Conservation (phyloP, 1,284 basidiomycete species). For the Anthracocystis walkeri region DNA sequence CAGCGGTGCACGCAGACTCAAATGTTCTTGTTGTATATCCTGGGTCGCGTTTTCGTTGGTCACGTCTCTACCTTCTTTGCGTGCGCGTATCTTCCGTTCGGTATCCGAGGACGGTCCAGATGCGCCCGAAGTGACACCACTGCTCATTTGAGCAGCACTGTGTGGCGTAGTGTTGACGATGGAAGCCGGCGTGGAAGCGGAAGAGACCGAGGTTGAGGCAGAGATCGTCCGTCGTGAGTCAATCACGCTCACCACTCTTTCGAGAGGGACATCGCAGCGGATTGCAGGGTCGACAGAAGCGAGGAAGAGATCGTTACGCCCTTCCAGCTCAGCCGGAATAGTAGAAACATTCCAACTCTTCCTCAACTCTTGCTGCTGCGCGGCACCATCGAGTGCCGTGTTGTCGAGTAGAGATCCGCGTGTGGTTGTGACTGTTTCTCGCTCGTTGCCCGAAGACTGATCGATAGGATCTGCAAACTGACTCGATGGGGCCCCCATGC, state of each 20-base stretch:
- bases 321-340: constrained; percentile 21
- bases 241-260: constrained; percentile 19
- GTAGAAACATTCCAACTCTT: not conserved
- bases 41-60: no score
- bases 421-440: not conserved
- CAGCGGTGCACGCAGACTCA: constrained; percentile 11
- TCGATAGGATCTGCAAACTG: not conserved
- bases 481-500: not conserved
- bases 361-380: not conserved
- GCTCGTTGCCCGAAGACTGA: not conserved
- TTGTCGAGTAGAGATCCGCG: not conserved
- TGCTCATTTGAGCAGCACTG: not conserved
- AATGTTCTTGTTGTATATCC: no score
- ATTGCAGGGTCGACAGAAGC: constrained; percentile 18
- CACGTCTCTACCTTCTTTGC: not conserved
- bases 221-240: constrained; percentile 22
- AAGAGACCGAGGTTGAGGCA: constrained; percentile 19
- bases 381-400: not conserved
- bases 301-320: constrained; percentile 20
- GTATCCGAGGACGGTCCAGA: constrained; percentile 15
- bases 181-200: constrained; percentile 21
- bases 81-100: constrained; percentile 1
- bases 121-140: constrained; percentile 12
- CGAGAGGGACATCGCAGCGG: constrained; percentile 34
- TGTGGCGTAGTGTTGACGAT: constrained; percentile 1